These are phyloP conservation scores for Hordeum vulgare DNA, from an alignment of 176 grass and related monocot genomes.

Conservation along the genomic window DNA sequence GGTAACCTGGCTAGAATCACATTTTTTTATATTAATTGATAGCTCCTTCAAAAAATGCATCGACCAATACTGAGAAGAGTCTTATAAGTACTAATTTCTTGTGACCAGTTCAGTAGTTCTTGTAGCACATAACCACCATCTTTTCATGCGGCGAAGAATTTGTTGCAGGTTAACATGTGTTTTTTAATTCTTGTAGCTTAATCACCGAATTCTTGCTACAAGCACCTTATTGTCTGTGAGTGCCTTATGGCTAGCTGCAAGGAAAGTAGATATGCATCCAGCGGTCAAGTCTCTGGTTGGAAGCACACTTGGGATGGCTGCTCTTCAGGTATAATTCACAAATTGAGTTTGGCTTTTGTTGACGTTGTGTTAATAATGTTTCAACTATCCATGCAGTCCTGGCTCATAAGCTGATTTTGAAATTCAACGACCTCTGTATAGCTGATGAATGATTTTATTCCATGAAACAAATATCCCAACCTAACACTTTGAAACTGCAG, in stretches of 20 bases:
- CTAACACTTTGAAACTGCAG: not conserved
- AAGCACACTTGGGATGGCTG: constrained; percentile 69
- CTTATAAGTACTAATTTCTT: not conserved
- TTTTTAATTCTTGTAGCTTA: constrained; percentile 48
- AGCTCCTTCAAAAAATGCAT: not conserved
- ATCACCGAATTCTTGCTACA: constrained; percentile 86
- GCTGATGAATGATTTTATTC: not conserved
- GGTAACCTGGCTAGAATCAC: not conserved
- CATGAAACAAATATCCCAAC: not conserved
- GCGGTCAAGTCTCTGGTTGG: constrained; percentile 70
- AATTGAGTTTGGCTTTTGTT: not conserved
- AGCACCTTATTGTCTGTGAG: constrained; percentile 55
- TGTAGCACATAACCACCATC: not conserved
- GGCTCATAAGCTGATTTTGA: not conserved
- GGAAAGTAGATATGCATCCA: constrained; percentile 80
- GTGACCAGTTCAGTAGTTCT: not conserved
- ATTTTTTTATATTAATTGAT: not conserved
- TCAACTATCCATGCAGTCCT: not conserved
- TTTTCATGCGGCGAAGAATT: not conserved
- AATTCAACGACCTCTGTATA: not conserved
- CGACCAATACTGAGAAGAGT: not conserved
- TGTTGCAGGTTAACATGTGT: constrained; percentile 14
- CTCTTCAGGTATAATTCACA: constrained; percentile 67
- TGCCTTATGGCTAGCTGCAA: constrained; percentile 67
- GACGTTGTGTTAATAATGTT: not conserved